Base-by-base conservation (phyloP, 192 early-diverging fungal species). In the Coemansia sp. region DNA sequence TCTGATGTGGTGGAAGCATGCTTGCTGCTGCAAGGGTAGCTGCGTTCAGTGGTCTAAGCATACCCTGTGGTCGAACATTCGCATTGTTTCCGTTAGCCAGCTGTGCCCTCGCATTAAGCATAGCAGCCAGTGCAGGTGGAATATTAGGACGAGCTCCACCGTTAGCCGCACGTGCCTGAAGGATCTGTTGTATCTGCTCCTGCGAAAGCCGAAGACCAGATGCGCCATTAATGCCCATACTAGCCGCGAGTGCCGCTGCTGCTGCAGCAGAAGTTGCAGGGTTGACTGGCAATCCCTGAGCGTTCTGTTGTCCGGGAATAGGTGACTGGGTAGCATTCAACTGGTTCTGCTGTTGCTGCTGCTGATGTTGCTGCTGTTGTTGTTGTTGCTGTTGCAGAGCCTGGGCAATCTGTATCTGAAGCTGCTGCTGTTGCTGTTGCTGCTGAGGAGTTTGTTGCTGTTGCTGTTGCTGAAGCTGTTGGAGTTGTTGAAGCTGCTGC, bases 131-230 rank as follows among this genome's bases (percentile, higher is more conserved):
- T 0, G 64, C 74, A 10, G 68, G 74, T 15, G 74, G 37, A 33
- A 78, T 53, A 11, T 66, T 66, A 9, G 69, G 67, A 12, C 65
- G 74, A 1, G 30, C 61, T 0, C 74, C 51, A 34, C 34, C 68
- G 25, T 60, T 73, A 2, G 52, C 68, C n/a, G 68, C 68, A n/a
- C 74, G 74, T 9, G 74, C 67, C 55, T 78, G 74, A 33, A 78
- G 24, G 1, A 78, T 59, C 47, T 61, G 64, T 57, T 70, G 69
- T 11, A 78, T 54, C 57, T 78, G 74, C 25, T 78, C 74, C 1
- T 56, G 74, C 13, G 74, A 71, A 19, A 78, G 47, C 22, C 69
- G 62, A 34, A 67, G 12, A 2, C 66, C 64, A 0, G 57, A 58
- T 11, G 71, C 44, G 3, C 71, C 65, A 12, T 59, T 39, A 21